Conservation (phyloP, 2,329 filamentous ascomycete genomes). For the Dactylellina leptospora region DNA sequence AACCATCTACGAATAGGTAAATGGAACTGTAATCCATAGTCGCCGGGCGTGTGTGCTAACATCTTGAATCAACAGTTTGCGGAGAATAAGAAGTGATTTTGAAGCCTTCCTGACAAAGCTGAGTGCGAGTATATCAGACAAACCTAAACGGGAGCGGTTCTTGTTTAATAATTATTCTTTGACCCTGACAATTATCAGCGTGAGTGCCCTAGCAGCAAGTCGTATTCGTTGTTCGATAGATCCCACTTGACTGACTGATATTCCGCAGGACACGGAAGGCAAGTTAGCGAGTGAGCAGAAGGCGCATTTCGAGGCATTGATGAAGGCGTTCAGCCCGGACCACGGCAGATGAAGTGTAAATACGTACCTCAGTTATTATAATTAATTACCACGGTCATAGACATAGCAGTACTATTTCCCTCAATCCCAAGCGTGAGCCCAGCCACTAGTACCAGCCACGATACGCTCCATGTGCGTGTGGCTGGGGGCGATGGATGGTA, state of each 20-base stretch:
- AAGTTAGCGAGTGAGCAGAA: constrained; percentile 79
- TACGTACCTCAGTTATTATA: constrained; percentile 1
- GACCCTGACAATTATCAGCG: constrained; percentile 88
- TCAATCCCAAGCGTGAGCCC: no score
- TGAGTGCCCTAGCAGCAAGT: constrained; percentile 57
- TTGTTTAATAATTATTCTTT: constrained; percentile 96
- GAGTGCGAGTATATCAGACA: constrained; percentile 76
- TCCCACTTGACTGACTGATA: constrained; percentile 56
- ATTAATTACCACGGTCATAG: no score
- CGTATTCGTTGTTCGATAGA: background rate
- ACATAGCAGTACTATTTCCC: no score
- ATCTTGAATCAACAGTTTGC: constrained; percentile 67
- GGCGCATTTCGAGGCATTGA: constrained; percentile 75
- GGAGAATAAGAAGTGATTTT: constrained; percentile 79
- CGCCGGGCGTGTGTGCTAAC: background rate
- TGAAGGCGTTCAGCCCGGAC: constrained; percentile 63
- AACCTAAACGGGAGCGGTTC: constrained; percentile 83
- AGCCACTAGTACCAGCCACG: constrained; percentile 14
- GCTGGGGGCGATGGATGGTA: constrained; percentile 43
- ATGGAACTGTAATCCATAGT: background rate
- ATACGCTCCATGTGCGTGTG: constrained; percentile 1
- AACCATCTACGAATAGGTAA: constrained; percentile 76
- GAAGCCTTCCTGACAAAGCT: constrained; percentile 82
- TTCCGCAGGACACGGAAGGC: constrained; percentile 68
- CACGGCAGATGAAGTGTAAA: constrained; percentile 39